Evolutionary conservation across 2,329 filamentous ascomycete genomes (phyloP).

Genomic region (Hymenoscyphus occultus): DNA sequence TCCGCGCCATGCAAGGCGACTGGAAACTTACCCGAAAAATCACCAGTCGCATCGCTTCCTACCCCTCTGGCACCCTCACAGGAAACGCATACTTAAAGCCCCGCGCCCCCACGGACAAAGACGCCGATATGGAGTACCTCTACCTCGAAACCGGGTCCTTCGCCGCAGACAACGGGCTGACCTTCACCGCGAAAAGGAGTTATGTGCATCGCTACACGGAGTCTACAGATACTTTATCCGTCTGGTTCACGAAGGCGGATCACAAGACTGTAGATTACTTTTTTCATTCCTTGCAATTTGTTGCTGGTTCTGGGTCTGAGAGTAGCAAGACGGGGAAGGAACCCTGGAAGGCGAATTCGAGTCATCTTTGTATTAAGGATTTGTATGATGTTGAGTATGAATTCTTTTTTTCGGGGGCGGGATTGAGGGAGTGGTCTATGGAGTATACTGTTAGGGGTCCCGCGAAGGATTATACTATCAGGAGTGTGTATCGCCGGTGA

Average conservation of each 20-base stretch:
- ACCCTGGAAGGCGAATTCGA: constrained; percentile 60
- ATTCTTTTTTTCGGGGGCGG: constrained; percentile 59
- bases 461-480: constrained; percentile 68
- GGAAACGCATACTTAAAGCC: constrained; percentile 65
- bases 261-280: constrained; percentile 63
- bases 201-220: constrained; percentile 74
- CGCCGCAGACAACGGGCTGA: constrained; percentile 44
- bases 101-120: constrained; percentile 51
- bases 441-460: constrained; percentile 67
- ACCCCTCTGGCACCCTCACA: constrained; percentile 62
- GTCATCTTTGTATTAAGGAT: constrained; percentile 69
- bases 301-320: constrained; percentile 34
- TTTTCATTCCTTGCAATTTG: constrained; percentile 71
- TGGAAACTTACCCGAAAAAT: constrained; percentile 64
- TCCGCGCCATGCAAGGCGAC: constrained; percentile 65
- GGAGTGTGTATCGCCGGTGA: constrained; percentile 46
- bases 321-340: constrained; percentile 12
- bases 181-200: constrained; percentile 38
- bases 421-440: constrained; percentile 56
- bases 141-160: constrained; percentile 69
- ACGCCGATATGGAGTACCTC: constrained; percentile 53
- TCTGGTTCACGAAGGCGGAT: constrained; percentile 71
- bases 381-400: constrained; percentile 69
- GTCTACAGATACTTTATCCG: constrained; percentile 55
- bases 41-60: constrained; percentile 50